These are phyloP conservation scores for Ogataea corticis DNA, from an alignment of 805 yeast genomes.

Conservation along the genomic window DNA sequence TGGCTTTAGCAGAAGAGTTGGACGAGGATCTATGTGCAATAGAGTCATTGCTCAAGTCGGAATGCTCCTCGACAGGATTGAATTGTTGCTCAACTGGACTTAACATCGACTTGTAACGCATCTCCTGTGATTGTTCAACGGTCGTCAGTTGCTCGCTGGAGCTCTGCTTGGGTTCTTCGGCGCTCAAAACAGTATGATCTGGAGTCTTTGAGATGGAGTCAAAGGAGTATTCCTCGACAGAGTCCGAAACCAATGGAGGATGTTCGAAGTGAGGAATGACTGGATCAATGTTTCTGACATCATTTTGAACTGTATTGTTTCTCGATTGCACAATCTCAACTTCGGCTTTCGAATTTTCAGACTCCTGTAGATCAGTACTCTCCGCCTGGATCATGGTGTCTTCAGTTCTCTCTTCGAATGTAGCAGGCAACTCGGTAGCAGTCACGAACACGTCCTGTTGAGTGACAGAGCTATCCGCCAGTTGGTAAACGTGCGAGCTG, in stretches of 20 bases:
- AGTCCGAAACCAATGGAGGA: constrained; percentile 7
- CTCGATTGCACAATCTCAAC: too few species aligned
- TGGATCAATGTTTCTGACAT: not conserved
- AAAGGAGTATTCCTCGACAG: constrained; percentile 14
- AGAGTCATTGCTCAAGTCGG: not conserved
- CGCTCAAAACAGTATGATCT: constrained; percentile 12
- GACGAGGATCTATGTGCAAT: constrained; percentile 10
- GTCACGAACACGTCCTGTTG: constrained; percentile 39
- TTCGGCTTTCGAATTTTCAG: too few species aligned
- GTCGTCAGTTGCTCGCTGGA: not conserved
- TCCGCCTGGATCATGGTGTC: not conserved
- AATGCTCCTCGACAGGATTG: not conserved
- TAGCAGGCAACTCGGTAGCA: constrained; percentile 37
- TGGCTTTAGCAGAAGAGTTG: constrained; percentile 9
- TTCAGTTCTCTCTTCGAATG: not conserved
- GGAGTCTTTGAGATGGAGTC: constrained; percentile 26
- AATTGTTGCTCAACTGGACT: constrained; percentile 1
- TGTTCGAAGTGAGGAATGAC: constrained; percentile 8
- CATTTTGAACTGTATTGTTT: too few species aligned
- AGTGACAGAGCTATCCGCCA: constrained; percentile 29
- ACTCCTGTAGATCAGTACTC: not conserved
- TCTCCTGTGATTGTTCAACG: not conserved
- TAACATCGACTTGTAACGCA: constrained; percentile 9
- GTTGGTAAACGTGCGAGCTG: constrained; percentile 21
- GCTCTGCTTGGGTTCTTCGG: not conserved